phyloP scores from a whole-genome alignment of 1,284 basidiomycete genomes.

The Coniferiporia weirii region DNA sequence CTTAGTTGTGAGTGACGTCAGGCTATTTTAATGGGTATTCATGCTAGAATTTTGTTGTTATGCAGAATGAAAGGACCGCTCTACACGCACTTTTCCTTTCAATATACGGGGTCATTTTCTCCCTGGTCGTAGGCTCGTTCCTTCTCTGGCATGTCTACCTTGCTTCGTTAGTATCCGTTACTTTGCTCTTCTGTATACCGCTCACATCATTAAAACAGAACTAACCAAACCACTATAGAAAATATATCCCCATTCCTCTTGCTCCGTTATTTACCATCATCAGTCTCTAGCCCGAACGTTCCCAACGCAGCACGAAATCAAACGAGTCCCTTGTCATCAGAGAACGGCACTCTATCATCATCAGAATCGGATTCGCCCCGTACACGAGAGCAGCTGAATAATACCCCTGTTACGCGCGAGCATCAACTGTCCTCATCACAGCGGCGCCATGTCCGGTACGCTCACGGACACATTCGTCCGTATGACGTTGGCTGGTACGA shows the following conservation, averaged over 20 bases:
- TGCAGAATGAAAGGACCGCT: constrained; percentile 60
- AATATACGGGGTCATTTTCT: constrained; percentile 57
- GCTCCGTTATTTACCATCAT: constrained; percentile 48
- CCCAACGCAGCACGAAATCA: not conserved
- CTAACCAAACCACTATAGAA: constrained; percentile 85
- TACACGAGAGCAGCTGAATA: not conserved
- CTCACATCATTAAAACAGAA: constrained; percentile 38
- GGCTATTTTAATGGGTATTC: no score
- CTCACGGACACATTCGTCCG: constrained; percentile 59
- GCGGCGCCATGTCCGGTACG: constrained; percentile 59
- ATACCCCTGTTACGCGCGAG: constrained; percentile 41
- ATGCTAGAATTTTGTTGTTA: constrained; percentile 6
- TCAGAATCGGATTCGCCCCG: not conserved
- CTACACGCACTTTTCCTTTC: constrained; percentile 67
- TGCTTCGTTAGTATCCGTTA: constrained; percentile 50
- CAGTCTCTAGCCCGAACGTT: constrained; percentile 23
- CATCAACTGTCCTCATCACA: constrained; percentile 70
- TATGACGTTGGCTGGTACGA: constrained; percentile 75
- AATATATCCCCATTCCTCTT: constrained; percentile 73
- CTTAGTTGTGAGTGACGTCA: constrained; percentile 43
- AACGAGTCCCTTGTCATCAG: not conserved
- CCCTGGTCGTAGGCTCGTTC: constrained; percentile 72
- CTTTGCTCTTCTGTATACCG: not conserved
- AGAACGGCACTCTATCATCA: no score
- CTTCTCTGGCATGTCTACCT: constrained; percentile 77